Evolutionary conservation across 495 filamentous ascomycete genomes (phyloP).

Genomic region (Hypoxylon intermedium): DNA sequence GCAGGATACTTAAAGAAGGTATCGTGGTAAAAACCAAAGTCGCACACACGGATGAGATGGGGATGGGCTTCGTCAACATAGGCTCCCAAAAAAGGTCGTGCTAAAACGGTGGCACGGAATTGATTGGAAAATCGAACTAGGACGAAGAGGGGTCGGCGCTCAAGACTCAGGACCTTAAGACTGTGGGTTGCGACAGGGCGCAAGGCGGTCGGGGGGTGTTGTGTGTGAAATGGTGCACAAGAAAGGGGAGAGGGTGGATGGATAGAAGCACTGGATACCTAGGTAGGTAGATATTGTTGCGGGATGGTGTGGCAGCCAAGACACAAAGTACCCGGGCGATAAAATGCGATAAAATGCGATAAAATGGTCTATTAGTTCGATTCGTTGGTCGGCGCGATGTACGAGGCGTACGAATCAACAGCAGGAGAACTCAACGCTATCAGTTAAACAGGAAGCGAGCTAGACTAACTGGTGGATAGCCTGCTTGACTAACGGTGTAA

Average conservation of each 20-base stretch:
- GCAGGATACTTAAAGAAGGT: conserved; percentile 12
- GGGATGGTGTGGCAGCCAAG: conserved; percentile 9
- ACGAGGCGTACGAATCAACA: no score
- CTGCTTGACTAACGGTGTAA: conserved; percentile 15
- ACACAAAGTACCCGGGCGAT: neutral
- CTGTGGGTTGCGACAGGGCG: conserved; percentile 35
- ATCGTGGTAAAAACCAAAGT: conserved; percentile 20
- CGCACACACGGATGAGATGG: no score
- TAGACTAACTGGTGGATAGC: neutral
- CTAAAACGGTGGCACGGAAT: conserved; percentile 32
- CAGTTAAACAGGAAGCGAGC: conserved; percentile 29
- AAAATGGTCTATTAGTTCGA: conserved; percentile 13
- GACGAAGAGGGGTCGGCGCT: conserved; percentile 35
- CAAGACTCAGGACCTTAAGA: no score
- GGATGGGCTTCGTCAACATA: conserved; percentile 27
- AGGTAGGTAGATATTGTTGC: conserved; percentile 12
- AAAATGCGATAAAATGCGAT: neutral
- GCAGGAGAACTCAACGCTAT: conserved; percentile 28
- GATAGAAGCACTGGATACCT: no score
- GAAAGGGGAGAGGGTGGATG: conserved; percentile 12
- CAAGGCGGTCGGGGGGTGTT: conserved; percentile 24
- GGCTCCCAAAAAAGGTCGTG: conserved; percentile 26
- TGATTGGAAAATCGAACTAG: conserved; percentile 32
- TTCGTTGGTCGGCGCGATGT: conserved; percentile 25
- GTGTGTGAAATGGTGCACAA: conserved; percentile 8